Base-by-base conservation (phyloP, 176 grass and related monocot genomes). In the Neostapfia colusana region DNA sequence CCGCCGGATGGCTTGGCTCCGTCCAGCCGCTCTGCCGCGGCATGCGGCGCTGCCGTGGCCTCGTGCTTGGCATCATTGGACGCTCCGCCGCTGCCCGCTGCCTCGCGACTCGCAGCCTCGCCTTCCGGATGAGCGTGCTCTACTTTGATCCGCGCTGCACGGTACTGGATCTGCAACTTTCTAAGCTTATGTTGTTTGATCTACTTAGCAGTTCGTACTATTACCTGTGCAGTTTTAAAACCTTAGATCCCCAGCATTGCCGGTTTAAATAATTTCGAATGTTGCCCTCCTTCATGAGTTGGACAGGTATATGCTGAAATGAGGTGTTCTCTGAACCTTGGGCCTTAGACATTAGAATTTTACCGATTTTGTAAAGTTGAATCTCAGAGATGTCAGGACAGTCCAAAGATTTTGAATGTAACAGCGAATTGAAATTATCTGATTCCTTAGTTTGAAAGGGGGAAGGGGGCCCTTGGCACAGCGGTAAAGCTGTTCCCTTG, bases 71-170 rank as follows among this genome's bases (percentile, higher is more conserved):
- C 43, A 98, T 98, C 83, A 69, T 98, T 31, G 95, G 95, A 0
- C 81, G 72, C 4, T 98, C 95, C 5, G 87, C 95, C 44, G 90
- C 91, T 0, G 95, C 95, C 2, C 85, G 89, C 67, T 92, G 95
- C 78, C 91, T 98, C 74, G 89, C 91, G 9, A 92, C 95, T 20
- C 85, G 95, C 64, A 98, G 91, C 82, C 91, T 98, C 25, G 95
- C 95, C 8, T 98, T 98, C 45, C 83, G 87, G 79, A 98, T 98
- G 89, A 91, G 82, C 74, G 95, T 94, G 50, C 91, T 98, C 73
- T 98, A 92, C 79, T 98, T 94, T 69, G 91, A 98, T 89, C 89
- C 91, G 20, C 69, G 85, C 74, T 90, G 82, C 18, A 40, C 25
- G 84, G 90, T 92, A 86, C 69, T 49, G 48, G 71, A 89, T 84